phyloP scores from a whole-genome alignment of 2,329 filamentous ascomycete genomes.

The Colletotrichum orchidophilum region DNA sequence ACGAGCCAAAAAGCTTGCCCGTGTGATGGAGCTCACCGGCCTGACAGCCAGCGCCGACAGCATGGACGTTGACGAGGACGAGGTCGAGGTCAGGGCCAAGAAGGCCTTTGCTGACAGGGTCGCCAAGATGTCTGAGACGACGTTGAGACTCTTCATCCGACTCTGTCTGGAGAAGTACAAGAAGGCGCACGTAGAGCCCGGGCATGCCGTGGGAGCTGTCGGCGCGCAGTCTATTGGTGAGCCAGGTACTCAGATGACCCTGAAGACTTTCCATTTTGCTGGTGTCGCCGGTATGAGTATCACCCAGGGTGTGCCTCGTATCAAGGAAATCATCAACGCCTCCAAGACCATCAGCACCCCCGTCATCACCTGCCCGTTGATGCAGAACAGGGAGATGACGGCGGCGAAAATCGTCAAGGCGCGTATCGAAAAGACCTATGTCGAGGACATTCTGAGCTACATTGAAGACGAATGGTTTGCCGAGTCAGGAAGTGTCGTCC shows the following conservation, averaged over 20 bases:
- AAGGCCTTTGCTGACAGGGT: slow-evolving; percentile 71
- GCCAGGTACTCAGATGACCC: slow-evolving; percentile 97
- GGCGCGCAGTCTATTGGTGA: slow-evolving; percentile 98
- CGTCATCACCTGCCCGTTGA: slow-evolving; percentile 86
- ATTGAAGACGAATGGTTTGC: slow-evolving; percentile 91
- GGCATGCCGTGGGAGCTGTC: slow-evolving; percentile 94
- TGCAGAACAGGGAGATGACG: slow-evolving; percentile 77
- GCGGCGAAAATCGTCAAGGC: slow-evolving; percentile 92
- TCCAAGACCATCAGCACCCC: slow-evolving; percentile 94
- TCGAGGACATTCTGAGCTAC: slow-evolving; percentile 82
- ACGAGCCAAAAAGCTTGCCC: slow-evolving; percentile 66
- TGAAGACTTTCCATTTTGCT: slow-evolving; percentile 99
- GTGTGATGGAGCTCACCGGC: slow-evolving; percentile 31
- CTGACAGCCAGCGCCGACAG: slow-evolving; percentile 32
- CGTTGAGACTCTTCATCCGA: slow-evolving; percentile 79
- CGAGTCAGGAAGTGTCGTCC: slow-evolving; percentile 77
- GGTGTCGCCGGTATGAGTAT: slow-evolving; percentile 99
- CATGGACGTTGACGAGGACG: slow-evolving; percentile 40
- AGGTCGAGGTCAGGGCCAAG: slow-evolving; percentile 40
- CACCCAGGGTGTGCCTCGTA: slow-evolving; percentile 98
- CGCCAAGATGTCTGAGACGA: slow-evolving; percentile 82
- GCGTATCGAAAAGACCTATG: slow-evolving; percentile 92
- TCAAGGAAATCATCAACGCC: slow-evolving; percentile 99
- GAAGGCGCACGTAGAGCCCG: slow-evolving; percentile 90
- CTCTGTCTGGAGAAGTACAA: slow-evolving; percentile 91